Evolutionary conservation across 306 rosid species (phyloP), one percentile per base, ranked within the genome.

Genomic region (Cucurbita pepo): DNA sequence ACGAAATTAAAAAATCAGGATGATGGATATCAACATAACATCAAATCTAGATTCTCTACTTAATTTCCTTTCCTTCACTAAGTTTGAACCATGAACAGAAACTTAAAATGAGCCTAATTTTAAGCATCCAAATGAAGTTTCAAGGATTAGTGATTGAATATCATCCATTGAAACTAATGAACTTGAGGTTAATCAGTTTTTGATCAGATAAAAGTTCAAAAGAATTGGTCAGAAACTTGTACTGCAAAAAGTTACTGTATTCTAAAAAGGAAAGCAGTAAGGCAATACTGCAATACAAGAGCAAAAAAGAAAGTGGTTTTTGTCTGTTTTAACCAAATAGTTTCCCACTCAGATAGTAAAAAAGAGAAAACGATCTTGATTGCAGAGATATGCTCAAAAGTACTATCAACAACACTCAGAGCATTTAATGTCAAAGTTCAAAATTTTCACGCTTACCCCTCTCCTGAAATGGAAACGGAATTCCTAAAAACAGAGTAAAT

Each of bases 351-450:
- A 25, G 34, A 66, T 55, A 38, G 53, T 21, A 56, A 72, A 56
- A 43, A 41, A 57, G 10, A 73, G 21, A 73, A 73, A 72, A 56
- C 18, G 43, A 73, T 73, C 66, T 13, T 45, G 15, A 73, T 69
- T 19, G 38, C 76, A 56, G 76, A 73, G 76, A 73, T 73, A 58
- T 55, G 76, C 63, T 73, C 18, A 41, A 9, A 22, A 73, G 67
- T 73, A 73, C 76, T 5, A 44, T 56, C 21, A 73, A 19, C 55
- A 58, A 73, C 41, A 55, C 76, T n/a, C 65, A 72, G 44, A 48
- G 56, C 73, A 69, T 69, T 69, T 69, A 69, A 50, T 69, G 58
- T 25, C 58, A 22, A 40, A 37, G 52, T 81, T 90, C 4, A 87
- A 81, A 9, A 93, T 70, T 6, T 91, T 37, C 64, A 55, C 43